Evolutionary conservation across 2,329 filamentous ascomycete genomes (phyloP).

Genomic region (Talaromyces pinophilus): DNA sequence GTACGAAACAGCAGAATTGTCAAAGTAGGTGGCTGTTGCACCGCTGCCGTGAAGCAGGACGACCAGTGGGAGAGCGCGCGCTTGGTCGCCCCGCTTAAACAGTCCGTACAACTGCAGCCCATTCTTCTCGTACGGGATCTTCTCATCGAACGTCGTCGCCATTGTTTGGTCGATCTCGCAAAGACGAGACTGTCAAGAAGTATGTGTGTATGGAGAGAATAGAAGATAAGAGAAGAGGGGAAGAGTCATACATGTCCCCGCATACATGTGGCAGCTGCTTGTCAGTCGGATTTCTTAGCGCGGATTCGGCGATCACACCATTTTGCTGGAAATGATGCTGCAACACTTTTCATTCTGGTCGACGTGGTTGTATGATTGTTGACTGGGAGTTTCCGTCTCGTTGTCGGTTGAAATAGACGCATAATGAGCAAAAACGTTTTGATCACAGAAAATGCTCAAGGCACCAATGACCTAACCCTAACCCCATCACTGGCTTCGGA

Average conservation of each 20-base stretch:
- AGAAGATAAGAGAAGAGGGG: background rate
- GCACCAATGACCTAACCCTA: background rate
- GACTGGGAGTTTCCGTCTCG: background rate
- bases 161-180: background rate
- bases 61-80: conserved; percentile 18
- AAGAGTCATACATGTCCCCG: conserved; percentile 6
- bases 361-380: background rate
- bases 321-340: conserved; percentile 2
- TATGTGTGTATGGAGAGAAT: background rate
- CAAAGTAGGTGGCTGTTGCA: conserved; percentile 26
- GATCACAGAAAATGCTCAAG: background rate
- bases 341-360: background rate
- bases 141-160: conserved; percentile 24
- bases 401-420: background rate
- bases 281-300: background rate
- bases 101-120: conserved; percentile 22
- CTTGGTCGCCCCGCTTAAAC: conserved; percentile 22
- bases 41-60: conserved; percentile 26
- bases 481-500: background rate
- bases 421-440: background rate
- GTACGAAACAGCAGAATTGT: conserved; percentile 27
- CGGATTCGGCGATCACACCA: conserved; percentile 2
- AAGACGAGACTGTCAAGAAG: background rate
- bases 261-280: background rate
- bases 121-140: conserved; percentile 21